Base-by-base conservation (phyloP, 768 basidiomycete species). In the Tulasnella sp. region DNA sequence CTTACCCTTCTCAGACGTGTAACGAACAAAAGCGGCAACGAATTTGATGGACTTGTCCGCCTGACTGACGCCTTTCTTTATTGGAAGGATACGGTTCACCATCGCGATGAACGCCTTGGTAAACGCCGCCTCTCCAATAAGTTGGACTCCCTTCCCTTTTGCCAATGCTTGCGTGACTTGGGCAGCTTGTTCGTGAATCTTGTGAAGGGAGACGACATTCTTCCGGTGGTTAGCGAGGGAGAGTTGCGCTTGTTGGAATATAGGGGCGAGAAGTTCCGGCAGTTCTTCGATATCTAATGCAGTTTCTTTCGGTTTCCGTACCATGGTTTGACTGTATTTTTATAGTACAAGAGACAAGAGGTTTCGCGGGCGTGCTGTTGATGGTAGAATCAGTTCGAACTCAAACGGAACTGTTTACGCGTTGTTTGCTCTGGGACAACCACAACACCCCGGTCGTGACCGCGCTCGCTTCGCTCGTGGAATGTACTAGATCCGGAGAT, bases 31-130 rank as follows among this genome's bases (percentile, higher is more conserved):
- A 14, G 86, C 86, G 2, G 88, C 90, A 3, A 93, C 82, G 78
- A 97, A 97, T 82, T 90, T 94, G 79, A 92, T 81, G 32, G 89
- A 82, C 42, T 90, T 81, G 79, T 97, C 95, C 0, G 88, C 95
- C 14, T 87, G 85, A 0, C 82, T 76, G 1, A 86, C 84, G 8
- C 94, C 95, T 79, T 94, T 96, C 83, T 95, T 97, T 42, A 91
- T 77, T 3, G 85, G 82, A 11, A 96, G 77, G 6, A 89, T 83
- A 67, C 86, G 83, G 47, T 83, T 82, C 4, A 95, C 78, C 81
- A 89, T 82, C 14, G 83, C 80, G 3, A 87, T 79, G 65, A 95
- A 88, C 0, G 81, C 79, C 8, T 88, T 86, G 69, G 89, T 86
- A 78, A 98, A 98, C 2, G 84, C 82, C 75, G 83, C 85, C 80